Evolutionary conservation across 176 grass and related monocot genomes (phyloP).

Genomic region (Phoenix roebelenii): DNA sequence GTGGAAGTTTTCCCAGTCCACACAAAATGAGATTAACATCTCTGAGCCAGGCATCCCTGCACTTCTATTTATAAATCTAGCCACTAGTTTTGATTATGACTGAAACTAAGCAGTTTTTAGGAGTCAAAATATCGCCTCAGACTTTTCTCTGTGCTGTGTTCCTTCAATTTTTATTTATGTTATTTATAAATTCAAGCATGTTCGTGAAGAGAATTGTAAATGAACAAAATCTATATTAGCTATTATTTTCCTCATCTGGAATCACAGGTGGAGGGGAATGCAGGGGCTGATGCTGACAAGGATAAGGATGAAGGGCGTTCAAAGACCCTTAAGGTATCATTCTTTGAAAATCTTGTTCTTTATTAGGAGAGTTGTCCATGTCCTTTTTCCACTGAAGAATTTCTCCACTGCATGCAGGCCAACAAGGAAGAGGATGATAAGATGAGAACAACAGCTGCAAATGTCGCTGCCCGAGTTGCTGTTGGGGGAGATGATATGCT

Average conservation of each 20-base stretch:
- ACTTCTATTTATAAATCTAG: too few species aligned
- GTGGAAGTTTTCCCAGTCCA: too few species aligned
- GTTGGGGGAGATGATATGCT: conserved; percentile 88
- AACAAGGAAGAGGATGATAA: conserved; percentile 95
- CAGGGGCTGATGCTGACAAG: conserved; percentile 58
- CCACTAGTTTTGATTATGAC: too few species aligned
- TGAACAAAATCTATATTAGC: conserved; percentile 1
- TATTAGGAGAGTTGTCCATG: neutral
- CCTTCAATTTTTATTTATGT: too few species aligned
- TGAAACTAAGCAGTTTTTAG: too few species aligned
- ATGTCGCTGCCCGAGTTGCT: conserved; percentile 80
- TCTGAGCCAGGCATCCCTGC: too few species aligned
- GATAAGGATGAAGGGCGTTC: conserved; percentile 63
- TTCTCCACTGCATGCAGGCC: conserved; percentile 22
- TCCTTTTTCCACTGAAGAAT: neutral
- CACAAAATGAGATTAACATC: too few species aligned
- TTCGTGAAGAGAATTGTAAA: too few species aligned
- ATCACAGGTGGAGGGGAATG: conserved; percentile 47
- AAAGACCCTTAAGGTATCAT: conserved; percentile 57
- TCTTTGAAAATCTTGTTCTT: too few species aligned
- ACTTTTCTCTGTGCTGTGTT: too few species aligned
- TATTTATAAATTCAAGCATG: neutral
- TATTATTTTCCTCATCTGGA: conserved; percentile 6
- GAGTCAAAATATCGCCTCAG: too few species aligned
- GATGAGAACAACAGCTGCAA: conserved; percentile 87